Evolutionary conservation across 805 yeast species (phyloP).

Genomic region (Candida peoriensis): DNA sequence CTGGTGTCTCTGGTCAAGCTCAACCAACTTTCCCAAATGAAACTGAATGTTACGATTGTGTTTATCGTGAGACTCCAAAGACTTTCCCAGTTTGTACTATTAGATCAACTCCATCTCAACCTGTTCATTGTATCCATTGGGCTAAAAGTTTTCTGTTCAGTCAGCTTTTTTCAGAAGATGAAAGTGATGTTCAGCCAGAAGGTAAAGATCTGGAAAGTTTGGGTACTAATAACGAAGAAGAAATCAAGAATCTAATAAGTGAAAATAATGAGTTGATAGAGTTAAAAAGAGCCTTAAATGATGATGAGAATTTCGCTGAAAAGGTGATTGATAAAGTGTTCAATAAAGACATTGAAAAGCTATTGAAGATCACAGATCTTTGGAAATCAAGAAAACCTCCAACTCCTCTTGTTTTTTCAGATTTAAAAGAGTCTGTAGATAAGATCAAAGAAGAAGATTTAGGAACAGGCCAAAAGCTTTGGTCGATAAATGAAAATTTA

Average conservation of each 20-base stretch:
- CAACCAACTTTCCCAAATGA: conserved; percentile 81
- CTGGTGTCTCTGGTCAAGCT: conserved; percentile 91
- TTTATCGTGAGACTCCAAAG: conserved; percentile 80
- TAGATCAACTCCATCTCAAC: conserved; percentile 93
- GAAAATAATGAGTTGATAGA: conserved; percentile 64
- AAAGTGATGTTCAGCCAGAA: conserved; percentile 22
- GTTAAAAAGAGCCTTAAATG: conserved; percentile 34
- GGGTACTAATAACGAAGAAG: conserved; percentile 62
- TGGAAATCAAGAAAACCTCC: conserved; percentile 78
- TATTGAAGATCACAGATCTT: conserved; percentile 62
- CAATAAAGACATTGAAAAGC: conserved; percentile 70
- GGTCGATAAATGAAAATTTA: conserved; percentile 63
- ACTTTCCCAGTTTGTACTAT: conserved; percentile 95
- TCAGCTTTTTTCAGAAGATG: conserved; percentile 65
- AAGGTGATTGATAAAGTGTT: conserved; percentile 58
- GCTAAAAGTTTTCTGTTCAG: conserved; percentile 85
- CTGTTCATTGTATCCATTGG: conserved; percentile 97
- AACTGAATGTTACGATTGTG: conserved; percentile 93
- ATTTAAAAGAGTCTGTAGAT: conserved; percentile 13
- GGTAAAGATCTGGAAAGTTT: conserved; percentile 36
- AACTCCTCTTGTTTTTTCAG: conserved; percentile 43
- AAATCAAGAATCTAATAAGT: conserved; percentile 55
- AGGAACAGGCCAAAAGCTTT: conserved; percentile 35
- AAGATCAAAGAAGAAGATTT: conserved; percentile 17
- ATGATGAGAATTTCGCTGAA: conserved; percentile 27